Evolutionary conservation across 2,329 filamentous ascomycete genomes (phyloP), one percentile per base, ranked within the genome.

Genomic region (Cercospora sojina): DNA sequence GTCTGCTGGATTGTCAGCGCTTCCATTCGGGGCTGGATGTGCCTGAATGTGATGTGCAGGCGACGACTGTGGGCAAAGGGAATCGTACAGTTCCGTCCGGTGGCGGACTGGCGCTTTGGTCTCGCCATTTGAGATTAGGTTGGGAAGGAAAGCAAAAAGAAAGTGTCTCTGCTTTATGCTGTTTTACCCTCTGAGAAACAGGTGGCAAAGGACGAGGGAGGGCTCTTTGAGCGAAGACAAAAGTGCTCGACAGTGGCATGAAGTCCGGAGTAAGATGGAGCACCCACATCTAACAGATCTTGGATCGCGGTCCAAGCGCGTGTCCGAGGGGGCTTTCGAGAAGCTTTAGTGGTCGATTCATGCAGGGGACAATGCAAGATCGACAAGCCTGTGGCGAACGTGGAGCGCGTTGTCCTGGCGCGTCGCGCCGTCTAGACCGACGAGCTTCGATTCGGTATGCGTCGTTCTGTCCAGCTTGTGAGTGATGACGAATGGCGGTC

Each of bases 241-340:
- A 23, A 49, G 25, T 31, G 58, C 25, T 20, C 16, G 29, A 38
- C 35, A 43, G 38, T 47, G 58, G 18, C 23, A 43, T 60, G 58
- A 49, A 49, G 13, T 35, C 12, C 12, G 20, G 23, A 60, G 38
- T 29, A 29, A 29, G 38, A 31, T 43, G 58, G 32, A 41, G 35
- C 35, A 49, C 58, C 32, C 58, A 60, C 23, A 60, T 49, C 35
- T 60, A 43, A 29, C 58, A 60, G 38, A 60, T 47, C 35, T 60
- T 43, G 58, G 58, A 38, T 43, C 58, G 58, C 58, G 58, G 58
- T 49, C 38, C 58, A 60, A 60, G 58, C 58, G 58, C 58, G 58
- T 49, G 35, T 60, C 16, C 38, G 35, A 49, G 58, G 23, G 32
- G 35, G 58, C 32, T 47, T 47, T 60, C 13, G 53, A 31, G 53